Evolutionary conservation across 441 rosid genomes (phyloP).

Genomic region (Adansonia madagascariensis): DNA sequence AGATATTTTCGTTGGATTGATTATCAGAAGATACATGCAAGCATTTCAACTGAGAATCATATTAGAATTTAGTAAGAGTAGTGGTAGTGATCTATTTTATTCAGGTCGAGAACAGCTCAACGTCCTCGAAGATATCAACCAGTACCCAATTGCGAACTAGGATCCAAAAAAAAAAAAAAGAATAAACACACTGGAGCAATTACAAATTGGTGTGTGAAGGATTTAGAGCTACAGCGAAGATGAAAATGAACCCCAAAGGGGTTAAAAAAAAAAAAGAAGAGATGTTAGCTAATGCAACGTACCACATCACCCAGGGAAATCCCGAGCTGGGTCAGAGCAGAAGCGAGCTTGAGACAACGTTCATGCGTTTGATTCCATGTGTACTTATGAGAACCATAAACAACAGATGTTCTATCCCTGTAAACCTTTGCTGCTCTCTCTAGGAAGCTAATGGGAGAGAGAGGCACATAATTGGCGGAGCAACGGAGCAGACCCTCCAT

Average conservation of each 20-base stretch:
- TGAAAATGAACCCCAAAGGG: background rate
- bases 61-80: no score
- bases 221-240: background rate
- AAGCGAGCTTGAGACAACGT: slow-evolving; percentile 75
- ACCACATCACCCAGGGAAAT: slow-evolving; percentile 76
- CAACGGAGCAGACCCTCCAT: slow-evolving; percentile 49
- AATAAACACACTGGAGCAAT: background rate
- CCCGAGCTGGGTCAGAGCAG: slow-evolving; percentile 63
- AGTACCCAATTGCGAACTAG: background rate
- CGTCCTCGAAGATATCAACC: background rate
- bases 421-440: slow-evolving; percentile 75
- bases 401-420: slow-evolving; percentile 55
- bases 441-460: slow-evolving; percentile 78
- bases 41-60: background rate
- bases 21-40: background rate
- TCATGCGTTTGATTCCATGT: slow-evolving; percentile 72
- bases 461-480: slow-evolving; percentile 61
- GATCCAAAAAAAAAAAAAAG: background rate
- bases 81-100: no score
- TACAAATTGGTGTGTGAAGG: background rate
- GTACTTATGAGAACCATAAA: slow-evolving; percentile 60
- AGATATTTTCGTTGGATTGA: background rate
- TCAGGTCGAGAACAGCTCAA: no score
- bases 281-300: background rate
- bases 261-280: background rate